Evolutionary conservation across 441 rosid species (phyloP).

Genomic region (Breynia disticha): DNA sequence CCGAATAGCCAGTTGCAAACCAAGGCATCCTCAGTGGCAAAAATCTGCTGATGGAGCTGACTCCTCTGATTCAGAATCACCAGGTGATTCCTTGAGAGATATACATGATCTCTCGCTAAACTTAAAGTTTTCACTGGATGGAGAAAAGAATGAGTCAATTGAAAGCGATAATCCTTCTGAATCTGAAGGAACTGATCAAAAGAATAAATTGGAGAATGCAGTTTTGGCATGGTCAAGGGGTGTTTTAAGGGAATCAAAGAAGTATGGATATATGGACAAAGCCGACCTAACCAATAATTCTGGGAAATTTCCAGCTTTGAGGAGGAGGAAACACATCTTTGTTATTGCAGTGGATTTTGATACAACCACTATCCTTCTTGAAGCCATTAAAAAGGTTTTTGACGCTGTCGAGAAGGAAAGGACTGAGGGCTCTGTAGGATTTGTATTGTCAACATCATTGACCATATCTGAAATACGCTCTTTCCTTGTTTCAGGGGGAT

Average conservation of each 20-base stretch:
- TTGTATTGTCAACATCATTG: constrained; percentile 69
- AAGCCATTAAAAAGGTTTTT: constrained; percentile 32
- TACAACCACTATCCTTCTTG: constrained; percentile 26
- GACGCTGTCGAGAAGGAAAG: constrained; percentile 46
- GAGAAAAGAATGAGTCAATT: constrained; percentile 49
- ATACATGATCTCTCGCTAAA: constrained; percentile 72
- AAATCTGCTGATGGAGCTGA: constrained; percentile 34
- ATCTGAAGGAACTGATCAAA: constrained; percentile 38
- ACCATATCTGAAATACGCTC: constrained; percentile 66
- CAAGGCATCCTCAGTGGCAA: constrained; percentile 84
- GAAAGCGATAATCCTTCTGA: constrained; percentile 36
- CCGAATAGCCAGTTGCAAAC: constrained; percentile 67
- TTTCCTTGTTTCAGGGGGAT: constrained; percentile 48
- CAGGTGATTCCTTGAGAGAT: constrained; percentile 73
- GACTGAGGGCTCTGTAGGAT: constrained; percentile 46
- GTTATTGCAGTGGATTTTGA: constrained; percentile 72
- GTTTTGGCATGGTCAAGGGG: constrained; percentile 50
- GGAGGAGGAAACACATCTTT: constrained; percentile 56
- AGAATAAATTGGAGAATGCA: constrained; percentile 40
- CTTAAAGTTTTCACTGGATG: constrained; percentile 62
- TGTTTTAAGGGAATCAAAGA: constrained; percentile 25
- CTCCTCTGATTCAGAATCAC: constrained; percentile 54
- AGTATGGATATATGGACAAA: constrained; percentile 33
- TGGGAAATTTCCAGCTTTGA: constrained; percentile 42
- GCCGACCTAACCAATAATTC: constrained; percentile 30